Evolutionary conservation across 2,329 filamentous ascomycete species (phyloP).

Genomic region (Grosmannia serpens): DNA sequence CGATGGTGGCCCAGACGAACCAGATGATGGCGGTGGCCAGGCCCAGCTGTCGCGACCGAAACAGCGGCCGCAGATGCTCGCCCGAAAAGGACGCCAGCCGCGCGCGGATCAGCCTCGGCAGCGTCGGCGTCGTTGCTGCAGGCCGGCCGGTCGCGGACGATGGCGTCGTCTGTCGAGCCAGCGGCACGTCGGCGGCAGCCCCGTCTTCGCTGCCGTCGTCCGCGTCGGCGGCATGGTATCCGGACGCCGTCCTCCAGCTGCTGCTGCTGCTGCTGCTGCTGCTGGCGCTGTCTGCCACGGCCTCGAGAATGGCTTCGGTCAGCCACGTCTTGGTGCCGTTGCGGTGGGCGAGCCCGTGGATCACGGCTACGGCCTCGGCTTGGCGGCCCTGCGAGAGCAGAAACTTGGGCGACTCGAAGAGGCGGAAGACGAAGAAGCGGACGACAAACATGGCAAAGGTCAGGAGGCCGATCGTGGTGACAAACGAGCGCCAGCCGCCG

Average conservation of each 20-base stretch:
- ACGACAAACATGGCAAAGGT: constrained; percentile 69
- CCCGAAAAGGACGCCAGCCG: constrained; percentile 56
- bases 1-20: constrained; percentile 75
- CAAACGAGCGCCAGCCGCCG: constrained; percentile 67
- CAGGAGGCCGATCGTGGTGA: constrained; percentile 57
- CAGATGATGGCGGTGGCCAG: constrained; percentile 48
- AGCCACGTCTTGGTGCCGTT: constrained; percentile 65
- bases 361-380: constrained; percentile 65
- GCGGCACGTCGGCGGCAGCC: background rate
- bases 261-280: background rate
- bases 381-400: constrained; percentile 67
- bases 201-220: background rate
- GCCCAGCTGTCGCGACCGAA: constrained; percentile 40
- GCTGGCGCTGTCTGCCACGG: constrained; percentile 32
- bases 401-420: constrained; percentile 80
- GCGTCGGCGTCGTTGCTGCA: background rate
- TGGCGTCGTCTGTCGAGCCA: background rate
- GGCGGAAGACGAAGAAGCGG: constrained; percentile 69
- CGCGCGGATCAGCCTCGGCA: constrained; percentile 29
- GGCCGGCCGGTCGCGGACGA: background rate
- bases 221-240: constrained; percentile 5
- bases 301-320: constrained; percentile 55
- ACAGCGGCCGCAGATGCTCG: constrained; percentile 56
- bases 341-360: constrained; percentile 65
- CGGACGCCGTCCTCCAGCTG: background rate